Evolutionary conservation across 805 yeast species (phyloP).

Genomic region (Grigorovia yakushimaensis): DNA sequence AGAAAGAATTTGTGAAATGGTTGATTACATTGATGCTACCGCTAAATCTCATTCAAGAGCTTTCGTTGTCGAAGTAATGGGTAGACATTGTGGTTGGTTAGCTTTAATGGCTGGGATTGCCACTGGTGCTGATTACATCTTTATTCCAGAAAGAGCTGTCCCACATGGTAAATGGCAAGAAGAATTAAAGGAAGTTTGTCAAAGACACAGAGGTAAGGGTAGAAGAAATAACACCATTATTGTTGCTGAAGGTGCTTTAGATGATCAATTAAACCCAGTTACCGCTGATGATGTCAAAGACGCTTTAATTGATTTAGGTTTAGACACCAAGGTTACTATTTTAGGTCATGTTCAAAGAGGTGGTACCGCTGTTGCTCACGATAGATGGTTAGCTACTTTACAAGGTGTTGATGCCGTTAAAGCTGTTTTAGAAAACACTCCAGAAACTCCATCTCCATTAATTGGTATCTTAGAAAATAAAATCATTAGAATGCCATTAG

Average conservation of each 20-base stretch:
- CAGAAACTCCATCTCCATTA: conserved; percentile 89
- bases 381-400: conserved; percentile 80
- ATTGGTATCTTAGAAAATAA: conserved; percentile 85
- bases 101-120: conserved; percentile 97
- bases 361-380: conserved; percentile 95
- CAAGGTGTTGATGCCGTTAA: conserved; percentile 98
- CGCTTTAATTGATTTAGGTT: conserved; percentile 71
- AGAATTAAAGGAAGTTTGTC: conserved; percentile 64
- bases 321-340: conserved; percentile 91
- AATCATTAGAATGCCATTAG: conserved; percentile 71
- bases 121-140: conserved; percentile 88
- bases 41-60: conserved; percentile 97
- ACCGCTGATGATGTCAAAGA: conserved; percentile 72
- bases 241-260: conserved; percentile 97
- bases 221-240: conserved; percentile 91
- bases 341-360: conserved; percentile 98
- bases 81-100: conserved; percentile 98
- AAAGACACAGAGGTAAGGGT: conserved; percentile 75
- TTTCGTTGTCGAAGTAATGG: conserved; percentile 97
- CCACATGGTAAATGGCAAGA: conserved; percentile 64
- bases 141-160: conserved; percentile 93
- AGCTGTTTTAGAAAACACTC: conserved; percentile 81
- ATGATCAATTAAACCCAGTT: conserved; percentile 69
- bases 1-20: conserved; percentile 85
- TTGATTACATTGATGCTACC: conserved; percentile 95